Conservation (phyloP, 441 rosid species). For the Corymbia calophylla region DNA sequence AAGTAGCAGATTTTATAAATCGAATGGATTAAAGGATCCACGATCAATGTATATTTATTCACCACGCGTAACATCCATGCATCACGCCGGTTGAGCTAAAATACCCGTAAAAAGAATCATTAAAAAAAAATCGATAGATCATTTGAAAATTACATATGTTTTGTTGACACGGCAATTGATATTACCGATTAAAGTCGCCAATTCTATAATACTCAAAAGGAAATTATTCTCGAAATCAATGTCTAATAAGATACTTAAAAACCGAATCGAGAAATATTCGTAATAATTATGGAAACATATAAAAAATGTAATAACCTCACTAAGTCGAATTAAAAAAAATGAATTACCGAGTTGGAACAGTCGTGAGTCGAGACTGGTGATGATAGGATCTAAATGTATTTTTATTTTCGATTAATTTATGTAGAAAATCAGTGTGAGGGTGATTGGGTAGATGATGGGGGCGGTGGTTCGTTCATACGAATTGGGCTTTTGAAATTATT, state of each 20-base stretch:
- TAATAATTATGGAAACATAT: background rate
- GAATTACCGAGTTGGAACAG: background rate
- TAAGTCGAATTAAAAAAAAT: background rate
- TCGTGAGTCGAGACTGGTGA: no score
- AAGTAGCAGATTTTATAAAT: background rate
- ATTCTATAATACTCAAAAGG: background rate
- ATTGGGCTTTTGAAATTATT: background rate
- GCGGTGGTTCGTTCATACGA: background rate
- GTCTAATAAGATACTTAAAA: rapidly evolving
- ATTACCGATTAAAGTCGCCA: background rate
- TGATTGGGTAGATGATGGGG: background rate
- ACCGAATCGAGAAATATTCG: background rate
- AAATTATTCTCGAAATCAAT: background rate
- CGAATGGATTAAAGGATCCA: background rate
- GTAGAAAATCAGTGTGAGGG: background rate
- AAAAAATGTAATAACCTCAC: background rate
- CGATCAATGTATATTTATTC: background rate
- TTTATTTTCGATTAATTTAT: background rate
- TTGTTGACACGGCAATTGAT: rapidly evolving
- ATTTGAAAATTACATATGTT: background rate
- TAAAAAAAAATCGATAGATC: background rate
- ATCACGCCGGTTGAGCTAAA: background rate
- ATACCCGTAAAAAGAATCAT: background rate
- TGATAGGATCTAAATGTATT: background rate
- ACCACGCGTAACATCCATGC: rapidly evolving